These are phyloP conservation scores for Pseudoturritis turrita DNA, from an alignment of 345 rosid genomes.

Conservation along the genomic window DNA sequence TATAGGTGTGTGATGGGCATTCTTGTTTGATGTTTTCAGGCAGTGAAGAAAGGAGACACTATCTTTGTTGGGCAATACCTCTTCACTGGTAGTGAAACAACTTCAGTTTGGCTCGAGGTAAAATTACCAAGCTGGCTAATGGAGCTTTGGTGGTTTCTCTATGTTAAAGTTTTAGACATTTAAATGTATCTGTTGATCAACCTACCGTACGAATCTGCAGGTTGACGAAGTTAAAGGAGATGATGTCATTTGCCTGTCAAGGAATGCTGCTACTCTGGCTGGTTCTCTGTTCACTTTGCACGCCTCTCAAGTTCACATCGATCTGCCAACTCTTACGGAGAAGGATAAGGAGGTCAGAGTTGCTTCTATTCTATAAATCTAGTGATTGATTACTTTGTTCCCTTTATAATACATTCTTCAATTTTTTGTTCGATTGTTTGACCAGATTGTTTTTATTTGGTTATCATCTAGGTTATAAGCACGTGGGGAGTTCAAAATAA, in stretches of 20 bases:
- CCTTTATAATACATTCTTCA: background rate
- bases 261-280: slow-evolving; percentile 84
- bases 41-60: slow-evolving; percentile 89
- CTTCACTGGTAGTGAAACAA: slow-evolving; percentile 97
- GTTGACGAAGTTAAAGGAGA: slow-evolving; percentile 77
- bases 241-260: slow-evolving; percentile 79
- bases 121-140: background rate
- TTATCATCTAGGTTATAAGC: slow-evolving; percentile 61
- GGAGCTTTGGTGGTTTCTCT: background rate
- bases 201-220: slow-evolving; percentile 33
- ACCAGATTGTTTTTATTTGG: background rate
- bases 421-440: background rate
- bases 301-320: slow-evolving; percentile 81
- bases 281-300: slow-evolving; percentile 89
- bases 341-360: slow-evolving; percentile 80
- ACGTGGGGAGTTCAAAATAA: slow-evolving; percentile 93
- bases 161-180: background rate
- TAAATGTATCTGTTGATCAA: background rate
- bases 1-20: background rate
- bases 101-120: slow-evolving; percentile 99
- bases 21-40: slow-evolving; percentile 44
- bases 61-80: slow-evolving; percentile 89
- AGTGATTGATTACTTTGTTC: slow-evolving; percentile 6
- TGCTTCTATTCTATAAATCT: background rate
- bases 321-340: slow-evolving; percentile 81